Base-by-base conservation (phyloP, 495 filamentous ascomycete species). In the Aspergillus sclerotioniger region DNA sequence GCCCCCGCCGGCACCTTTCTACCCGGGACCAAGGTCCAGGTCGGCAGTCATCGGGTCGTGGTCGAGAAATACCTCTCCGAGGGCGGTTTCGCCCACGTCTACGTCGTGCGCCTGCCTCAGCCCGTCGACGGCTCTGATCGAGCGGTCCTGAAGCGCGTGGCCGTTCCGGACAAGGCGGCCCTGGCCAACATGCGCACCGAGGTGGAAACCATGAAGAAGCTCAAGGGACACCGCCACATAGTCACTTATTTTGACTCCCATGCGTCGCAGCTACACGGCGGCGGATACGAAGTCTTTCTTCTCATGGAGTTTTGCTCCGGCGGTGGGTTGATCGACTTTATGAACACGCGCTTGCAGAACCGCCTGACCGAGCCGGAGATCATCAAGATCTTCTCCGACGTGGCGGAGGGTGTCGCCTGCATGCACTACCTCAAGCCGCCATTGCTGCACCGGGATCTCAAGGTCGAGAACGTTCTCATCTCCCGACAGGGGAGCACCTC, bases 361-460 rank as follows among this genome's bases (percentile, higher is more conserved):
- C 90, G 94, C 43, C 81, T 98, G 69, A 98, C 92, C 45, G 94
- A 98, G 78, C 92, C 95, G 37, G 94, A 98, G 76, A 92, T 98
- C 58, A 79, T 98, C 58, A 90, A 94, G 72, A 98, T 98, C 68
- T 97, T 98, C 74, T 85, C 89, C 15, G 94, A 98, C 70, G 90
- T 96, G 31, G 87, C 94, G 17, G 91, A 98, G 72, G 94, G 94
- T 37, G 94, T 98, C 51, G 94, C 94, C 35, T 96, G 91, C 71
- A 97, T 98, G 94, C 94, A 98, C 68, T 98, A 98, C 70, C 85
- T 98, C 49, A 95, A 93, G 66, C 94, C 94, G 19, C 90, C 94
- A 39, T 78, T 98, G 51, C 79, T 98, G 29, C 94, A 98, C 74
- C 84, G 94, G 55, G 94, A 98, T 75, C 77, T 98, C 41, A 98